Evolutionary conservation across 2,329 filamentous ascomycete species (phyloP), one percentile per base, ranked within the genome.

Genomic region (Colletotrichum falcatum): DNA sequence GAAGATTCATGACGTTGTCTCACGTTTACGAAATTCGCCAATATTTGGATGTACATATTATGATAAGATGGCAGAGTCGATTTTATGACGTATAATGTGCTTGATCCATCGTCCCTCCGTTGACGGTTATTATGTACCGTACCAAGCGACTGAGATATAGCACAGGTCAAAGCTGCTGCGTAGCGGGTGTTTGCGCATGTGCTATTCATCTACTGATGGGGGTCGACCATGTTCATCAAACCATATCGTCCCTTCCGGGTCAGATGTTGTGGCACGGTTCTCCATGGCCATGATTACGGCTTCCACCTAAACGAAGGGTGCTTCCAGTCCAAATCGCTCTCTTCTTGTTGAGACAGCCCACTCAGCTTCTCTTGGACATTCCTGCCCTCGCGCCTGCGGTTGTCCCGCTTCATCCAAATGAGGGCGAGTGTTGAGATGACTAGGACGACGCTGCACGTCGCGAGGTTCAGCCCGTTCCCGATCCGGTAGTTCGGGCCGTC

Each of bases 391-490:
- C 80, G 73, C 67, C 71, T 77, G 59, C 54, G 53, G 75, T 94
- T 94, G 74, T 92, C 88, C 76, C 77, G 79, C 61, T 82, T 83
- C 85, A 92, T 92, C 88, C 89, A 94, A 1, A 86, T 73, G 72
- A 88, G 81, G 44, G 91, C 77, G 0, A 75, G 60, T 0, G 85
- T 83, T 6, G 83, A 82, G 4, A 86, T 65, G 1, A 93, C 64
- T 16, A 92, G 76, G 1, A 88, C 88, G 1, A 81, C 81, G n/a
- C 83, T 83, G n/a, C 84, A 83, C 0, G 88, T 89, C 0, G 88
- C 91, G 53, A 93, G 75, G 76, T 94, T 94, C 23, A 93, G 76
- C 0, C 91, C 91, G 76, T 93, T 94, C 0, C 91, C 92, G 82
- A 92, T 92, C 33, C 82, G 87, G 74, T 89, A 94, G 70, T 92